phyloP scores from a whole-genome alignment of 805 yeast genomes.

The Kregervanrija delftensis region DNA sequence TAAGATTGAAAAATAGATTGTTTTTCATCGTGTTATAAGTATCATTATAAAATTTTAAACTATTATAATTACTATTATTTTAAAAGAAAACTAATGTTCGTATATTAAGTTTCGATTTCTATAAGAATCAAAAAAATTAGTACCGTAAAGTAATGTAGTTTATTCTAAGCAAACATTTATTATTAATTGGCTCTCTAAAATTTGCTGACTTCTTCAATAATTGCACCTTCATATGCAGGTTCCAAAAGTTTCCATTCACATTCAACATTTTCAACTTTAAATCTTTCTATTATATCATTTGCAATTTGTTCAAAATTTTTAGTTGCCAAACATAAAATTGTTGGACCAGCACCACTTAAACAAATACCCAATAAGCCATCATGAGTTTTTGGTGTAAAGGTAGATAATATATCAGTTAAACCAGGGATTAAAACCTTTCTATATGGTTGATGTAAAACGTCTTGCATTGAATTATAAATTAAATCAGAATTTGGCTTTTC shows the following conservation, averaged over 20 bases:
- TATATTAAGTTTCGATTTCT: slow-evolving; percentile 4
- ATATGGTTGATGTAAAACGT: slow-evolving; percentile 95
- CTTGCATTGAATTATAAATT: slow-evolving; percentile 94
- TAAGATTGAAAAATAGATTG: slow-evolving; percentile 5
- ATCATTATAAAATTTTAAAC: background rate
- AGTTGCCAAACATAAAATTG: slow-evolving; percentile 89
- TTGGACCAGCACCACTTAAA: slow-evolving; percentile 97
- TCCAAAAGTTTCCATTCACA: slow-evolving; percentile 83
- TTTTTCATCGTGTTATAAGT: background rate
- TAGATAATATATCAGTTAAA: slow-evolving; percentile 65
- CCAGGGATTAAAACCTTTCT: slow-evolving; percentile 91
- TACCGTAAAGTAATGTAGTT: background rate
- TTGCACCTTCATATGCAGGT: slow-evolving; percentile 85
- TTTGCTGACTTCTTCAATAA: slow-evolving; percentile 34
- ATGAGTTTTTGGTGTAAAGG: slow-evolving; percentile 75
- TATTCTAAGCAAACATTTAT: slow-evolving; percentile 5
- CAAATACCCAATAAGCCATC: slow-evolving; percentile 91
- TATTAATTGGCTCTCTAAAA: slow-evolving; percentile 8
- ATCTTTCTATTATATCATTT: slow-evolving; percentile 59
- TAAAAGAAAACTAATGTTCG: slow-evolving; percentile 9
- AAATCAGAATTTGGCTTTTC: slow-evolving; percentile 75
- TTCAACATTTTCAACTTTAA: slow-evolving; percentile 53
- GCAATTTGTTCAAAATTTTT: slow-evolving; percentile 83
- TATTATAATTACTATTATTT: background rate
- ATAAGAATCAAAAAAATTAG: background rate